Base-by-base conservation (phyloP, 306 rosid genomes). In the Lotus japonicus region DNA sequence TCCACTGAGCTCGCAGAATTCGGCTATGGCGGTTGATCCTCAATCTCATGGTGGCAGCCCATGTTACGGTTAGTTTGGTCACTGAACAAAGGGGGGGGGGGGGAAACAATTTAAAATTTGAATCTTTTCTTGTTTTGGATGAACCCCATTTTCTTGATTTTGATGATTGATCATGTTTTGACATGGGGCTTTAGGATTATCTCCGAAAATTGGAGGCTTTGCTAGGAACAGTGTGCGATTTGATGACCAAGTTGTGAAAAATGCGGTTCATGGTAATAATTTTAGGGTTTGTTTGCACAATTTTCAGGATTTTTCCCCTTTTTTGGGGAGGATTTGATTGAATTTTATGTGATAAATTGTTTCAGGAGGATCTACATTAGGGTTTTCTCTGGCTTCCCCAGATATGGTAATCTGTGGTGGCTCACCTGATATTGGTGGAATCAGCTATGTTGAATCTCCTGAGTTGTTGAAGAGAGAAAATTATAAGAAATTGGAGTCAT, bases 361-460 rank as follows among this genome's bases (percentile, higher is more conserved):
- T 83, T 55, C 95, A 83, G 98, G 89, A 42, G 71, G 61, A 49
- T 77, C 86, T 7, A 59, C 63, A 36, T 58, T 85, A 33, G 86
- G 89, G 26, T 80, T 51, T 83, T 84, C 98, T 23, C 73, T 72
- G 9, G 77, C 80, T 21, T 81, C 92, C 50, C 88, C 91, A 45
- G 92, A 92, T 73, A 66, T 89, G 85, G 87, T 83, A 33, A 49
- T 84, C 49, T 83, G 87, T 81, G 80, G 79, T 7, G 87, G 79
- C 13, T 91, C 91, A 38, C 96, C 89, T 0, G 87, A 91, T 28
- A 66, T 83, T 59, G 81, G 82, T 13, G 75, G 77, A 63, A 62
- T 70, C 33, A 70, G 68, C 58, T 82, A 64, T 66, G 71, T 36
- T 36, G 86, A 86, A 49, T 92, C 89, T 35, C 89, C 92, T 14